Conservation (phyloP, 345 rosid species). For the Syzygium grande region DNA sequence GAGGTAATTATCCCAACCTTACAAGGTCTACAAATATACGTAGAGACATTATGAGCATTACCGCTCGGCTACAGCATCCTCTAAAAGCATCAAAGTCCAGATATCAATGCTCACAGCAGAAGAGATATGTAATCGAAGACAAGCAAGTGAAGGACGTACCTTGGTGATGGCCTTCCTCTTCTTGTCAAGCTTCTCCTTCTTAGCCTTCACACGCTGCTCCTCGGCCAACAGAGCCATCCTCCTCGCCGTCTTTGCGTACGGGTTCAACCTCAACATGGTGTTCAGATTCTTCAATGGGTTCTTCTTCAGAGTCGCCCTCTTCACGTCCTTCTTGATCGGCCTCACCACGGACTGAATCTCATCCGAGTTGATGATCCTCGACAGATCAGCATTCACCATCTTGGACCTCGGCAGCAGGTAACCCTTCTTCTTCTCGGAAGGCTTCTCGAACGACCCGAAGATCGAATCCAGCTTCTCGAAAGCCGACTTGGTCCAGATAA, state of each 20-base stretch:
- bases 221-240: conserved; percentile 94
- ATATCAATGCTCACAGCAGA: neutral
- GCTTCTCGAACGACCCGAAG: conserved; percentile 78
- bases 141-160: conserved; percentile 29
- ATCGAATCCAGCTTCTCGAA: conserved; percentile 87
- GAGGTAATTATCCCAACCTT: neutral
- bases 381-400: conserved; percentile 93
- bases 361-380: conserved; percentile 90
- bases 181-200: conserved; percentile 96
- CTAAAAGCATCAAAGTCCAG: neutral
- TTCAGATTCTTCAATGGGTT: conserved; percentile 88
- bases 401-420: conserved; percentile 79
- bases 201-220: conserved; percentile 79
- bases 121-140: neutral
- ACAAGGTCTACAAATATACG: neutral
- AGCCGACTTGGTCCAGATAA: conserved; percentile 95
- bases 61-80: neutral
- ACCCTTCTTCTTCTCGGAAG: conserved; percentile 85
- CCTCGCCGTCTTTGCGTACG: conserved; percentile 92
- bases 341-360: conserved; percentile 91
- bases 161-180: conserved; percentile 63
- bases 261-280: conserved; percentile 77
- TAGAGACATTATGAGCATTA: neutral
- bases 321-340: conserved; percentile 59
- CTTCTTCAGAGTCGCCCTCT: conserved; percentile 85